A percentile compares a stretch with the other conserved stretches of the same genome.
phyloP scores from a whole-genome alignment of 176 grass and related monocot species.

The Otatea glauca region DNA sequence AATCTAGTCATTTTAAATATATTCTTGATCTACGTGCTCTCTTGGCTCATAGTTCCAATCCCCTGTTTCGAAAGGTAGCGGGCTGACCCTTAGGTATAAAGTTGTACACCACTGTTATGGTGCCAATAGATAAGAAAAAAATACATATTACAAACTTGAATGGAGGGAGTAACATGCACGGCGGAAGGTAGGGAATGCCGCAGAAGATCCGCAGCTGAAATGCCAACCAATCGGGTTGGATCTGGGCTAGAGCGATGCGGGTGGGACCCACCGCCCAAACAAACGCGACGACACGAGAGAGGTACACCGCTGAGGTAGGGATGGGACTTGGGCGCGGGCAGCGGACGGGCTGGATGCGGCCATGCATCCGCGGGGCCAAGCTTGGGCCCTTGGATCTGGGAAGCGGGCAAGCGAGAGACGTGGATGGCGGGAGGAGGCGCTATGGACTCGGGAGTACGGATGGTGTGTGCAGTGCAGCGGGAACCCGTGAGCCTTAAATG shows the following conservation, averaged over 20 bases:
- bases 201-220: not conserved
- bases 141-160: too few relatives aligned
- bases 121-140: too few relatives aligned
- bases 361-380: not conserved
- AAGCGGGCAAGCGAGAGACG: not conserved
- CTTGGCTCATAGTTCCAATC: too few relatives aligned
- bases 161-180: too few relatives aligned
- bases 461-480: not conserved
- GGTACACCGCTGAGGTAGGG: too few relatives aligned
- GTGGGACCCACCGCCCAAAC: not conserved
- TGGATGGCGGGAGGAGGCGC: slow-evolving; percentile 1
- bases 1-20: too few relatives aligned
- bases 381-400: not conserved
- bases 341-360: too few relatives aligned
- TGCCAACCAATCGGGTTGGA: not conserved
- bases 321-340: too few relatives aligned
- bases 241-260: not conserved
- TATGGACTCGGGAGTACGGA: not conserved
- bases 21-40: too few relatives aligned
- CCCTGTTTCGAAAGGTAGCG: too few relatives aligned
- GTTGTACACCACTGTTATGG: too few relatives aligned
- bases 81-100: too few relatives aligned
- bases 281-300: not conserved
- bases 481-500: slow-evolving; percentile 16
- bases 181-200: not conserved